Conservation (phyloP, 1,284 basidiomycete species). For the Ustilago nuda region DNA sequence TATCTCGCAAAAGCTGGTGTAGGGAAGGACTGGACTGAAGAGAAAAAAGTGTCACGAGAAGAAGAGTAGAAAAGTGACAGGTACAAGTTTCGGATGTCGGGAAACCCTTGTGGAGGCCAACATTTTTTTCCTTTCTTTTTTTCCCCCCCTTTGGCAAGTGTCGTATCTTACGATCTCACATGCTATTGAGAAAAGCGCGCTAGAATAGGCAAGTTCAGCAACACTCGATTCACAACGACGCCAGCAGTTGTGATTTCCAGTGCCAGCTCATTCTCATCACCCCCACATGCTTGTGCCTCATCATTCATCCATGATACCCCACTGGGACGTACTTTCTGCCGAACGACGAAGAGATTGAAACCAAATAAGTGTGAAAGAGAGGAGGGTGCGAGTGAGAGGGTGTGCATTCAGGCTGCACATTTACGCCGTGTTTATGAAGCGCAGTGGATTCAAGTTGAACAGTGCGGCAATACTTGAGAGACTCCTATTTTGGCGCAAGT, state of each 20-base stretch:
- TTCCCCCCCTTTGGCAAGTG: neutral
- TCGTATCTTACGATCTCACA: conserved; percentile 2
- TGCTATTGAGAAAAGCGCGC: neutral
- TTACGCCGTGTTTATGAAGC: neutral
- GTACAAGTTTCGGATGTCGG: conserved; percentile 2
- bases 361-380: too few species aligned
- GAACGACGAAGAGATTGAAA: too few species aligned
- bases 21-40: too few species aligned
- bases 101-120: neutral
- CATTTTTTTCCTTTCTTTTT: too few species aligned
- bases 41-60: neutral
- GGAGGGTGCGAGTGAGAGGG: too few species aligned
- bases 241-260: neutral
- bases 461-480: neutral
- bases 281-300: too few species aligned
- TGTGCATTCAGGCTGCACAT: neutral
- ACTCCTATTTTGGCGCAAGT: neutral
- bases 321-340: too few species aligned
- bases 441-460: conserved; percentile 5
- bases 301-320: too few species aligned
- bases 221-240: neutral
- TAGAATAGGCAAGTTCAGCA: conserved; percentile 10
- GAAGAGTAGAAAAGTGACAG: conserved; percentile 1
- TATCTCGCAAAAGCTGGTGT: neutral
- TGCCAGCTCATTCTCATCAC: neutral